Base-by-base conservation (phyloP, 805 yeast genomes). In the Candida endomychidarum region DNA sequence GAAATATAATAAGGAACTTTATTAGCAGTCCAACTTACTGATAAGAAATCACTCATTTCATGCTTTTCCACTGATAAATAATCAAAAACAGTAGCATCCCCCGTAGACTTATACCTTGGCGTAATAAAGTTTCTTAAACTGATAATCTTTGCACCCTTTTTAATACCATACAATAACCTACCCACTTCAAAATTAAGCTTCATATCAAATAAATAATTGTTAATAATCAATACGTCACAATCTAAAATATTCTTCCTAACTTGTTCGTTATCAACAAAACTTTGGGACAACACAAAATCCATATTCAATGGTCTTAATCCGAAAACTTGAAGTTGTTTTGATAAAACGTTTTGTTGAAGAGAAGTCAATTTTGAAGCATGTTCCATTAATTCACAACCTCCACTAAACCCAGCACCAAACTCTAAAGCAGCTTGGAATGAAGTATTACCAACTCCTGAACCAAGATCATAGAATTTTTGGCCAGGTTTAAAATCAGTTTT, bases 381-480 rank as follows among this genome's bases (percentile, higher is more conserved):
- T 12, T 75, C 76, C 95, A 89, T 89, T 34, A 90, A 76, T 57
- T 90, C 97, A 60, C 91, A 86, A 0, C 97, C 97, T 53, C 86
- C 87, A 58, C 95, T 82, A 11, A 56, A 49, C 38, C 71, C 71
- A 45, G 89, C 84, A 2, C 96, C 96, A 56, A 77, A 80, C 52
- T 89, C 96, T 24, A 90, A 60, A 0, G 96, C 88, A 0, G 96
- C 95, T 58, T 89, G 96, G 29, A 89, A 73, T 0, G 85, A 83
- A 42, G 96, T 87, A 56, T 90, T 90, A 0, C 96, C 97, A 11
- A 90, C 96, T 11, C 97, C 97, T 0, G 96, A 87, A 0, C 97
- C 97, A 17, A 90, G 67, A 61, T 90, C 97, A 46, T 90, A 79
- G 53, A 88, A 89, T n/a, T 69, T 75, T 31, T 77, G 74, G 1